Evolutionary conservation across 768 basidiomycete genomes (phyloP), one percentile per base, ranked within the genome.

Genomic region (Russula sp.): DNA sequence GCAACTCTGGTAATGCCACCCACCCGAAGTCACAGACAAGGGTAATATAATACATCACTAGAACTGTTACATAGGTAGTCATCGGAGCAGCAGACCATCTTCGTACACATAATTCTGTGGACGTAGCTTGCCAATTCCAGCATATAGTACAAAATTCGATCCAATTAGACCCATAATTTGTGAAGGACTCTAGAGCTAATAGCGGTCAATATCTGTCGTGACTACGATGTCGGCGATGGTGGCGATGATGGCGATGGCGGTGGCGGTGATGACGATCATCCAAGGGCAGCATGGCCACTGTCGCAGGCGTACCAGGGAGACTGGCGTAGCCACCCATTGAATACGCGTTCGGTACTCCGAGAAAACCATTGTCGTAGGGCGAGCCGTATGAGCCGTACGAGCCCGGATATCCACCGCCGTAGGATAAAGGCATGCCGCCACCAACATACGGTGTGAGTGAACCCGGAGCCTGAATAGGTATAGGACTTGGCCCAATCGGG

Each of bases 151-250:
- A 45, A 20, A 35, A 34, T 6, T 14, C 22, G 43, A 46, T 16
- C 35, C 22, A n/a, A 39, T 4, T 10, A n/a, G 20, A 25, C 32
- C 54, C 43, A 22, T 22, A 22, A 42, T 43, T 20, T 16, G 36
- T 5, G 41, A 18, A 35, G 39, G 35, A 42, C 10, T 35, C 29
- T 10, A 47, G 36, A 29, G 14, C 11, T 25, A 46, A 10, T 22
- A 18, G 32, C 10, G 16, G 3, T 43, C 36, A 56, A 52, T 65
- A 60, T 38, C 64, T 22, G 50, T 56, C 56, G 11, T 65, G 59
- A 35, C 66, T 66, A 42, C 57, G 66, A 45, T 66, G 64, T 11
- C 64, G 51, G 51, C 56, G 45, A n/a, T 60, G 63, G 34, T 60
- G 64, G 4, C 46, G 63, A 13, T 42, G 55, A 11, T 34, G 61